Conservation (phyloP, 148 eudicot species). For the Amaranthus cruentus region DNA sequence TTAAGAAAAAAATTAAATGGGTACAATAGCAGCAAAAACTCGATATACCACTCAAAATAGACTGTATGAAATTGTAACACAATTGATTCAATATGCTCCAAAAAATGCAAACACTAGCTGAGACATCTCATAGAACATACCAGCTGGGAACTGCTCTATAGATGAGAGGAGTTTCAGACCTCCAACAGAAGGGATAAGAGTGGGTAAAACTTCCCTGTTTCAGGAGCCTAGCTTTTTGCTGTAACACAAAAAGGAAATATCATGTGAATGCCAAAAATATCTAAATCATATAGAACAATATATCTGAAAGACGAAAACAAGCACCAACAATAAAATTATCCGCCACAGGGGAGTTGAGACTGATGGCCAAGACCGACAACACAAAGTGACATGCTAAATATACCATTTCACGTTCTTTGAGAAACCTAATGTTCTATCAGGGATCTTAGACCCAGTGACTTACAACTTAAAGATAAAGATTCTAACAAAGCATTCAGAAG, state of each 20-base stretch:
- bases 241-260: conserved; percentile 14
- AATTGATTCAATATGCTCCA: neutral
- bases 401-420: neutral
- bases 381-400: neutral
- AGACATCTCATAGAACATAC: conserved; percentile 27
- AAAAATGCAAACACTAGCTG: neutral
- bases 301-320: neutral
- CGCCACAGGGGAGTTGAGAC: too few species aligned
- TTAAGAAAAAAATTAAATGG: too few species aligned
- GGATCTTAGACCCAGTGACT: neutral
- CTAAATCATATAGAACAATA: neutral
- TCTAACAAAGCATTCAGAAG: too few species aligned
- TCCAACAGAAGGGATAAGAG: conserved; percentile 91
- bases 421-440: neutral
- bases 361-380: neutral
- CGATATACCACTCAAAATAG: neutral
- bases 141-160: conserved; percentile 99
- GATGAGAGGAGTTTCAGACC: conserved; percentile 96
- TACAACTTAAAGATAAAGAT: neutral
- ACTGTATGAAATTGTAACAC: neutral
- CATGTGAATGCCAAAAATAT: neutral
- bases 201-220: conserved; percentile 82
- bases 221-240: conserved; percentile 81
- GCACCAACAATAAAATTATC: neutral
- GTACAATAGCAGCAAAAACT: neutral